Percentiles rank a stretch among this genome's conserved stretches.
phyloP scores from a whole-genome alignment of 2,329 filamentous ascomycete genomes.

The Helotiales sp. region DNA sequence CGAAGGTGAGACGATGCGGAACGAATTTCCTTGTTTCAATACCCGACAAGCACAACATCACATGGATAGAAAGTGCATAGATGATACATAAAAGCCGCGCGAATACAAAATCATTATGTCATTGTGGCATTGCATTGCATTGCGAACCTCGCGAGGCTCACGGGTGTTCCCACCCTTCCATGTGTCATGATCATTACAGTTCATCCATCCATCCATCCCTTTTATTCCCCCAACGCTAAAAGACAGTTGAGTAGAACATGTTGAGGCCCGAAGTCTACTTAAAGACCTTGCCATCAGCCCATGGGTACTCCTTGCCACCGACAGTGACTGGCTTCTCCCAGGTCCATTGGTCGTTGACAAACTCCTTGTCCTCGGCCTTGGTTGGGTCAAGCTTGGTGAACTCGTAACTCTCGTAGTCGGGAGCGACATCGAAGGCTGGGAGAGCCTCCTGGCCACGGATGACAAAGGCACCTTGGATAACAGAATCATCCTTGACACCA shows the following conservation, averaged over 20 bases:
- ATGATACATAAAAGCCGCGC: background rate
- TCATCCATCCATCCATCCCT: conserved; percentile 11
- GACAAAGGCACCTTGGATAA: conserved; percentile 93
- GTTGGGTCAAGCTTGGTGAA: conserved; percentile 95
- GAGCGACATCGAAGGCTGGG: conserved; percentile 94
- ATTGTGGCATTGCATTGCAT: conserved; percentile 5
- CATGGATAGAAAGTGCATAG: background rate
- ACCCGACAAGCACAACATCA: background rate
- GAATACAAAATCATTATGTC: background rate
- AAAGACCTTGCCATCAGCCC: conserved; percentile 96
- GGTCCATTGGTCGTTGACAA: conserved; percentile 85
- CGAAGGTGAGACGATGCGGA: background rate
- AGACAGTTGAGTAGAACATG: conserved; percentile 23
- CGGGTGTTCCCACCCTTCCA: background rate
- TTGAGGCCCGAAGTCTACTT: conserved; percentile 68
- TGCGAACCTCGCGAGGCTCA: conserved; percentile 2
- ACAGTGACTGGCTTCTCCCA: conserved; percentile 86
- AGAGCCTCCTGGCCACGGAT: conserved; percentile 87
- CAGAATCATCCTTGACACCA: conserved; percentile 83
- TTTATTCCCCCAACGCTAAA: conserved; percentile 30
- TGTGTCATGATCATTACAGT: conserved; percentile 34
- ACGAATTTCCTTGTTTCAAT: background rate
- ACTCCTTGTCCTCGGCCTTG: conserved; percentile 83
- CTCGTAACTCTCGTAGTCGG: conserved; percentile 94
- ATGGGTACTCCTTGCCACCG: conserved; percentile 86